A percentile compares a stretch with the other conserved stretches of the same genome.
Conservation (phyloP, 768 basidiomycete genomes). For the Termitomyces sp. region DNA sequence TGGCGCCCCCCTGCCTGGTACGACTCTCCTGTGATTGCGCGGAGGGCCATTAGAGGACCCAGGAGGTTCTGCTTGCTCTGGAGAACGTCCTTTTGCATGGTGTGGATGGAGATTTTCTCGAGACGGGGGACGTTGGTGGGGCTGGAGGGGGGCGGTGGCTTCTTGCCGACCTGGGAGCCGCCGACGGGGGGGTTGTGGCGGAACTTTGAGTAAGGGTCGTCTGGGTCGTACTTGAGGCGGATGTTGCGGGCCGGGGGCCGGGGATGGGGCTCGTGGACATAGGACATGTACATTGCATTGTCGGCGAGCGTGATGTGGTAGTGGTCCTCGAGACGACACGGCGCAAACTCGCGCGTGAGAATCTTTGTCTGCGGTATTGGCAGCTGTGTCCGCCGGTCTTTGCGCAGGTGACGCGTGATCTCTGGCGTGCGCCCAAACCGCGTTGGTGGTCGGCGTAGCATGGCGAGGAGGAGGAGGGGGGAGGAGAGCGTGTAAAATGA, state of each 20-base stretch:
- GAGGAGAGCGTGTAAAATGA: too few species aligned
- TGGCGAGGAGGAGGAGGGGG: too few species aligned
- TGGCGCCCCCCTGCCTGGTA: conserved; percentile 67
- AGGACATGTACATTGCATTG: conserved; percentile 93
- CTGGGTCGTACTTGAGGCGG: conserved; percentile 66
- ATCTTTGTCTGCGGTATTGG: conserved; percentile 70
- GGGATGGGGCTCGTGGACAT: conserved; percentile 65
- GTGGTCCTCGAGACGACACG: conserved; percentile 75
- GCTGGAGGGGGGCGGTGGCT: conserved; percentile 60
- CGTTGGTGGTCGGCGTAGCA: neutral
- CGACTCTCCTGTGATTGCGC: conserved; percentile 83
- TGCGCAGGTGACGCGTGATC: conserved; percentile 37
- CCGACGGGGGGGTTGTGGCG: conserved; percentile 73
- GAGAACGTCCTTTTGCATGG: conserved; percentile 79
- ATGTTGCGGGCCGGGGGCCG: conserved; percentile 51
- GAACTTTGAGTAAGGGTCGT: conserved; percentile 79
- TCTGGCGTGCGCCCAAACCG: conserved; percentile 53
- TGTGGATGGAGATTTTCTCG: conserved; percentile 82
- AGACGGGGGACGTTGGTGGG: conserved; percentile 68
- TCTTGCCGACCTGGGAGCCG: conserved; percentile 62
- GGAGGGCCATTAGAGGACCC: conserved; percentile 82
- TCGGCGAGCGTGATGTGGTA: conserved; percentile 80
- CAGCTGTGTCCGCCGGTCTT: conserved; percentile 48
- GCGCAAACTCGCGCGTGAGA: conserved; percentile 63
- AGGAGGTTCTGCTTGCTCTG: conserved; percentile 68